These are phyloP conservation scores for Endotrypanum monterogeii DNA, from an alignment of 208 protist species.

Conservation along the genomic window DNA sequence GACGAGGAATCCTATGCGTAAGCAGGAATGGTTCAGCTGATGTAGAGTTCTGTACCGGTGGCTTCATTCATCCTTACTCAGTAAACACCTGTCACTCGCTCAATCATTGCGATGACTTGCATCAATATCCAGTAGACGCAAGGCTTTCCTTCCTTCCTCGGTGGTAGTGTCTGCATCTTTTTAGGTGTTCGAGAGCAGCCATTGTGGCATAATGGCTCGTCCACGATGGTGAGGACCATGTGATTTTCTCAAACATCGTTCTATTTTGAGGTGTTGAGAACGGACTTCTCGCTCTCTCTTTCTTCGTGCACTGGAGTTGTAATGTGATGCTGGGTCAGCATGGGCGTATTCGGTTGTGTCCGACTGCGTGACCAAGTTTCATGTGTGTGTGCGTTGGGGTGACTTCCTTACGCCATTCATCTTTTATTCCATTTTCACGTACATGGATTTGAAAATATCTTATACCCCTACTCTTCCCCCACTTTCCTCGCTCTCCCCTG, in stretches of 20 bases:
- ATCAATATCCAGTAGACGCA: not conserved
- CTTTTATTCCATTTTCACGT: not conserved
- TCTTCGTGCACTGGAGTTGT: not conserved
- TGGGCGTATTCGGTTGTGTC: not conserved
- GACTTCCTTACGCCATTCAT: not conserved
- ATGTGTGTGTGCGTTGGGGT: no score
- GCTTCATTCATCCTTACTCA: not conserved
- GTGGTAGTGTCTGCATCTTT: not conserved
- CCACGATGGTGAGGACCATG: no score
- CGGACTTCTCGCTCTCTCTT: not conserved
- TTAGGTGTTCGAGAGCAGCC: not conserved
- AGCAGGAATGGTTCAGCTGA: not conserved
- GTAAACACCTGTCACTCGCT: not conserved
- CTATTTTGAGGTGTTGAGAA: not conserved
- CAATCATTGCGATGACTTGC: not conserved
- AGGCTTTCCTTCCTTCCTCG: not conserved
- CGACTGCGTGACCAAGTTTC: not conserved
- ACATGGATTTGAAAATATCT: not conserved
- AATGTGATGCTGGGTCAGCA: not conserved
- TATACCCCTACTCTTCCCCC: not conserved
- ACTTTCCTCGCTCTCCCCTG: not conserved
- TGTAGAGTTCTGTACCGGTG: not conserved
- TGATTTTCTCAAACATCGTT: not conserved
- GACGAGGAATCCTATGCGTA: conserved; percentile 25
- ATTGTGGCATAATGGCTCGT: not conserved